Evolutionary conservation across 768 basidiomycete genomes (phyloP).

Genomic region (Trametes sanguinea): DNA sequence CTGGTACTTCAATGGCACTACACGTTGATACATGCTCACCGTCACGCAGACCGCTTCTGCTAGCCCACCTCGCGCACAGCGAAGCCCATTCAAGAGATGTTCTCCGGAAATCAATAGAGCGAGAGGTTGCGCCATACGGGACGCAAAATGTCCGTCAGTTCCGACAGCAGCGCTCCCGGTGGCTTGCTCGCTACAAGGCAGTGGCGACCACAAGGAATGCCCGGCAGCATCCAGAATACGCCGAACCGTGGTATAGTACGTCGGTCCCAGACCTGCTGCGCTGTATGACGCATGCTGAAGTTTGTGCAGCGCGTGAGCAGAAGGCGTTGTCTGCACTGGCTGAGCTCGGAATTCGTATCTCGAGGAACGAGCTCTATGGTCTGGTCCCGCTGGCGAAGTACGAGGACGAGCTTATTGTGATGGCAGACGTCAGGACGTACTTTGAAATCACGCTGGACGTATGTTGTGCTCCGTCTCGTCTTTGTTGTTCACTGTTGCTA

Average conservation of each 20-base stretch:
- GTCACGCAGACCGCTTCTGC: constrained; percentile 17
- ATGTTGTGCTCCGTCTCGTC: constrained; percentile 50
- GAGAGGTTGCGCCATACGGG: constrained; percentile 44
- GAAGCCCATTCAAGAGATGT: constrained; percentile 27
- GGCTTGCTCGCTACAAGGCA: constrained; percentile 24
- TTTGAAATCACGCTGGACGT: constrained; percentile 56
- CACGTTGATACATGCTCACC: background rate
- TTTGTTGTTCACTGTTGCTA: background rate
- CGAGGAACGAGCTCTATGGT: constrained; percentile 44
- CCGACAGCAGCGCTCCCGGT: constrained; percentile 21
- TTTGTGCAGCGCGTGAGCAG: background rate
- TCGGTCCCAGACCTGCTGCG: background rate
- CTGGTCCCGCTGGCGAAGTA: constrained; percentile 43
- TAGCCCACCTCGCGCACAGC: constrained; percentile 25
- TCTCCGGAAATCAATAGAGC: constrained; percentile 37
- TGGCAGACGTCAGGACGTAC: constrained; percentile 71
- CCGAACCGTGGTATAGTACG: background rate
- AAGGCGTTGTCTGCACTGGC: background rate
- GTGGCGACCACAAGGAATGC: background rate
- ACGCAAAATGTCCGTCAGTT: constrained; percentile 39
- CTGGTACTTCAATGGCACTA: background rate
- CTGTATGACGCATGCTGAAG: too few relatives aligned
- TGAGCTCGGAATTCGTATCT: background rate
- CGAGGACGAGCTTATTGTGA: constrained; percentile 56
- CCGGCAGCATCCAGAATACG: background rate